Percentiles rank a stretch among this genome's conserved stretches.
These are phyloP conservation scores for Boletellus sp. DNA, from an alignment of 1,284 basidiomycete genomes.

Conservation along the genomic window DNA sequence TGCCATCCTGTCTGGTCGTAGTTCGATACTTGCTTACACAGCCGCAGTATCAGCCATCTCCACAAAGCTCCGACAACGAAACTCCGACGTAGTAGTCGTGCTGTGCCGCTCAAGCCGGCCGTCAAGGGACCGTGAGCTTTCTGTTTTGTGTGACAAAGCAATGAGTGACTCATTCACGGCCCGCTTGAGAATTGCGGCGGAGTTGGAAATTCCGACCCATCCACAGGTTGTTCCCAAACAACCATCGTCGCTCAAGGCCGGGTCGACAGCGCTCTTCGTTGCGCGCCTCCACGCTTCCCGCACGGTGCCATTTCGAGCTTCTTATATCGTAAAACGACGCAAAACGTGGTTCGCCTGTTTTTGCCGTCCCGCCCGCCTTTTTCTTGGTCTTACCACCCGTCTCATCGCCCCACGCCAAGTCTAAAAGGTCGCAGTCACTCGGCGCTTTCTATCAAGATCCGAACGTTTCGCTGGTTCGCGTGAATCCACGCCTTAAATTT, in stretches of 20 bases:
- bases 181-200: slow-evolving; percentile 30
- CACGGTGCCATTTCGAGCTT: slow-evolving; percentile 3
- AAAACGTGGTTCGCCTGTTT: slow-evolving; percentile 9
- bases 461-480: slow-evolving; percentile 21
- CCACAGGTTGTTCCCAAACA: slow-evolving; percentile 36
- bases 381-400: slow-evolving; percentile 12
- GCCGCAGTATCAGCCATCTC: slow-evolving; percentile 16
- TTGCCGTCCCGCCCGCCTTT: slow-evolving; percentile 10
- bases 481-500: slow-evolving; percentile 24
- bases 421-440: slow-evolving; percentile 23
- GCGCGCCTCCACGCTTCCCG: slow-evolving; percentile 7
- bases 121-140: not conserved
- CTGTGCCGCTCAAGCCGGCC: slow-evolving; percentile 12
- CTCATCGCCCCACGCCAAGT: slow-evolving; percentile 2
- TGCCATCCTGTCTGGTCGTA: slow-evolving; percentile 35
- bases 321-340: not conserved
- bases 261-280: slow-evolving; percentile 16
- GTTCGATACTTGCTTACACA: slow-evolving; percentile 16
- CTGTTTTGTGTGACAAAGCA: slow-evolving; percentile 4
- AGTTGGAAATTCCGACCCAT: slow-evolving; percentile 33
- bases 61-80: slow-evolving; percentile 15
- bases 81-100: slow-evolving; percentile 17
- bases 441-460: slow-evolving; percentile 2
- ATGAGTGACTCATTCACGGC: slow-evolving; percentile 24
- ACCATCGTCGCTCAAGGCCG: slow-evolving; percentile 31